Evolutionary conservation across 73 alveolate genomes (phyloP).

Genomic region (Paramecium tetraurelia): DNA sequence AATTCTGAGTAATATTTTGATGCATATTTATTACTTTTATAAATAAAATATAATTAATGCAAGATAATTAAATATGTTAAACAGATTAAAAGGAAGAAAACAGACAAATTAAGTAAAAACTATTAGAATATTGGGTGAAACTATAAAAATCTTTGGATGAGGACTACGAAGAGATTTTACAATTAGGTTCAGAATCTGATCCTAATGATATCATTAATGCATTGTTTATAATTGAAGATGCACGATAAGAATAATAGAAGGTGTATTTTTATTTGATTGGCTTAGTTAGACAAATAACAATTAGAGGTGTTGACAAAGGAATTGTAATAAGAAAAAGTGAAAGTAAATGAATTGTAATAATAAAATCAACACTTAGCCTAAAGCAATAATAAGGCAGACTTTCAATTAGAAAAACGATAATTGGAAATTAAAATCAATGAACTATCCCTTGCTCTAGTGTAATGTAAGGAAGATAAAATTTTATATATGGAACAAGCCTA

Average conservation of each 20-base stretch:
- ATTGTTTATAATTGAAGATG: conserved; percentile 31
- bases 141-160: conserved; percentile 6
- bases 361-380: background rate
- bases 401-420: background rate
- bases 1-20: background rate
- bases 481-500: conserved; percentile 1
- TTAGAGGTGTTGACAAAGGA: background rate
- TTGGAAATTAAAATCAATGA: conserved; percentile 27
- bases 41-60: background rate
- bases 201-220: background rate
- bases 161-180: conserved; percentile 10
- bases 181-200: conserved; percentile 14
- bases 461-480: conserved; percentile 25
- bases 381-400: background rate
- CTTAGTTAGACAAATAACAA: background rate
- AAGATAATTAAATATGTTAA: background rate
- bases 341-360: background rate
- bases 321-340: background rate
- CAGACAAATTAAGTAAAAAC: background rate
- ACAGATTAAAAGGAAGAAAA: background rate
- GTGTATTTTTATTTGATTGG: background rate
- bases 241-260: background rate
- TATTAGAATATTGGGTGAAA: conserved; percentile 23
- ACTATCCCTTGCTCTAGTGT: background rate
- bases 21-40: background rate